Percentiles rank a stretch among this genome's conserved stretches.
Conservation (phyloP, 345 rosid species). For the Clausena lansium region DNA sequence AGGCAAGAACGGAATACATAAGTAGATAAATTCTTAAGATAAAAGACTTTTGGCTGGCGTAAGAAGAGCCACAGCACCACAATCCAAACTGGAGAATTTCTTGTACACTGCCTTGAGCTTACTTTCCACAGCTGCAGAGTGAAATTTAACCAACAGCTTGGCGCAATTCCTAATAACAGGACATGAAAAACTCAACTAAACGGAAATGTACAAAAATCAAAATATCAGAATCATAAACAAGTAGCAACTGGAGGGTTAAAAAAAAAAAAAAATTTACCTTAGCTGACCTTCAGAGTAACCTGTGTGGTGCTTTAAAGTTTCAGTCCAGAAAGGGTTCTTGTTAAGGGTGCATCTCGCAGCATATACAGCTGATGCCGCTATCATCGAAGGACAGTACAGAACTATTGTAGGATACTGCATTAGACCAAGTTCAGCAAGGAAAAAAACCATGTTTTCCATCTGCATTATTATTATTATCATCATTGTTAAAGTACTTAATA, state of each 20-base stretch:
- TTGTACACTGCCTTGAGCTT: conserved; percentile 60
- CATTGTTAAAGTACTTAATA: not conserved
- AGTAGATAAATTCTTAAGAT: not conserved
- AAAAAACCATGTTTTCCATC: conserved; percentile 75
- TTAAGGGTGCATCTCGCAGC: conserved; percentile 75
- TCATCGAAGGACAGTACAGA: conserved; percentile 52
- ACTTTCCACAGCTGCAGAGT: conserved; percentile 55
- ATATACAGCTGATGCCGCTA: conserved; percentile 92
- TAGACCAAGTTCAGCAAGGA: conserved; percentile 72
- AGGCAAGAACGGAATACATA: not conserved
- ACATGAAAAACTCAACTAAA: not conserved
- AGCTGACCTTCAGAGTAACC: conserved; percentile 65
- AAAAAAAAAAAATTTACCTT: conserved; percentile 46
- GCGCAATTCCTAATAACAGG: conserved; percentile 61
- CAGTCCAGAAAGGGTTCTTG: conserved; percentile 68
- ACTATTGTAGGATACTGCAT: conserved; percentile 54
- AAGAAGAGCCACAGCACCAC: conserved; percentile 58
- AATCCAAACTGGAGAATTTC: conserved; percentile 60
- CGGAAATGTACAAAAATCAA: not conserved
- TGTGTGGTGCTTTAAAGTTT: conserved; percentile 65
- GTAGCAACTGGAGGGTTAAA: not conserved
- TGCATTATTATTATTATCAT: conserved; percentile 7
- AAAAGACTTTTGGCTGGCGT: conserved; percentile 49
- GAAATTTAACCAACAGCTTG: conserved; percentile 49
- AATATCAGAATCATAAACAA: no score